phyloP scores from a whole-genome alignment of 768 basidiomycete genomes.

The Lactifluus pinguis region DNA sequence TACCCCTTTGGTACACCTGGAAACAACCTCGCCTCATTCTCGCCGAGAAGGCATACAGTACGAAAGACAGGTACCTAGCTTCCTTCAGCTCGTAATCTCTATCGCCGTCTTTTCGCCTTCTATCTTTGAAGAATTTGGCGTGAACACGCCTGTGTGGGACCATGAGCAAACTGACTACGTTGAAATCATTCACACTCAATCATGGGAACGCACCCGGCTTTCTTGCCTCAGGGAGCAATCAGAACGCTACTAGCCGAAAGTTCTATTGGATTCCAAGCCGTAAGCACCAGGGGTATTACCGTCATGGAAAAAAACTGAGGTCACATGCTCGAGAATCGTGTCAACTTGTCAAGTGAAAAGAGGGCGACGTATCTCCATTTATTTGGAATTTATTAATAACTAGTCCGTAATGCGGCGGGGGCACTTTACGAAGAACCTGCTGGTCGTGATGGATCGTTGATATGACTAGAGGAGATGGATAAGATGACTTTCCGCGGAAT shows the following conservation, averaged over 20 bases:
- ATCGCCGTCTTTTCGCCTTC: slow-evolving; percentile 9
- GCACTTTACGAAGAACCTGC: neutral
- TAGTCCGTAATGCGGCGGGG: neutral
- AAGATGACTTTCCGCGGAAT: neutral
- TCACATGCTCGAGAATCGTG: neutral
- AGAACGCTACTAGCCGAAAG: neutral
- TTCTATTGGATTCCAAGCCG: slow-evolving; percentile 1
- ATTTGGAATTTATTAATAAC: neutral
- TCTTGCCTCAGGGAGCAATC: slow-evolving; percentile 1
- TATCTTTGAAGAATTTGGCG: neutral
- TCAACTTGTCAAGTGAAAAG: neutral
- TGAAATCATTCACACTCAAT: neutral
- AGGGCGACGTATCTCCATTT: neutral
- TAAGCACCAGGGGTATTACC: neutral
- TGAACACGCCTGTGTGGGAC: neutral
- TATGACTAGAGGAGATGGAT: neutral
- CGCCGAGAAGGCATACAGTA: neutral
- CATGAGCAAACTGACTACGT: neutral
- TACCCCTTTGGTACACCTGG: neutral
- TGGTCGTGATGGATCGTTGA: neutral
- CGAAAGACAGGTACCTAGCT: neutral
- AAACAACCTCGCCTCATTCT: neutral
- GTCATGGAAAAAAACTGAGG: neutral
- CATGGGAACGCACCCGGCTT: slow-evolving; percentile 4
- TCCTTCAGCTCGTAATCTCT: neutral